phyloP scores from a whole-genome alignment of 225 moss, liverwort and hornwort genomes.

The Physcomitrium patens region DNA sequence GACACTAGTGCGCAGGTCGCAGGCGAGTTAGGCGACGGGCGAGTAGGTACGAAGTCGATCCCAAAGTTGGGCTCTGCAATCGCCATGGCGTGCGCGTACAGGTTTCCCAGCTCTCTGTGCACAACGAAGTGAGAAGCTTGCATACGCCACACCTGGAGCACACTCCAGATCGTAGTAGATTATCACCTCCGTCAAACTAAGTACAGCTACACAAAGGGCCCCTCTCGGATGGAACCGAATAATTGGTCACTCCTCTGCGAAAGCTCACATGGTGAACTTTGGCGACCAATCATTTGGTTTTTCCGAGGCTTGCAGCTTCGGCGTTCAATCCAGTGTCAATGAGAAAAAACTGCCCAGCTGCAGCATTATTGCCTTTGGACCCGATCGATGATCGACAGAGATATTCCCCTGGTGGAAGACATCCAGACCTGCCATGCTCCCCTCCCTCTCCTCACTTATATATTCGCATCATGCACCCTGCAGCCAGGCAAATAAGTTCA shows the following conservation, averaged over 20 bases:
- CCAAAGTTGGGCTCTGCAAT: background rate
- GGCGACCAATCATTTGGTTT: slow-evolving; percentile 1
- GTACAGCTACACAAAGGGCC: too few relatives aligned
- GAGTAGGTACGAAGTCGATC: background rate
- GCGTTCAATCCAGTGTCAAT: slow-evolving; percentile 15
- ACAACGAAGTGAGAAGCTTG: too few relatives aligned
- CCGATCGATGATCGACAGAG: slow-evolving; percentile 10
- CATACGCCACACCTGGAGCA: too few relatives aligned
- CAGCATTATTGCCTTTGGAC: slow-evolving; percentile 23
- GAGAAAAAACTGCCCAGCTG: slow-evolving; percentile 5
- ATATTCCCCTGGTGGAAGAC: slow-evolving; percentile 12
- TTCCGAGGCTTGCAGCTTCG: background rate
- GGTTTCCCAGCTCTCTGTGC: too few relatives aligned
- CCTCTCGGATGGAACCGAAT: background rate
- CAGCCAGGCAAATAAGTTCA: background rate
- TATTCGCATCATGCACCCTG: background rate
- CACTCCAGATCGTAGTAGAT: background rate
- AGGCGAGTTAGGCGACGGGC: background rate
- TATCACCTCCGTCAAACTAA: too few relatives aligned
- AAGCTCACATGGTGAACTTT: background rate
- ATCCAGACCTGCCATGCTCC: slow-evolving; percentile 8
- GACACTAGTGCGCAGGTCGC: background rate
- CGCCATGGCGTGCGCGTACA: too few relatives aligned
- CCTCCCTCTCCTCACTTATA: background rate
- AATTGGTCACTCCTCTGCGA: slow-evolving; percentile 14